phyloP scores from a whole-genome alignment of 2,329 filamentous ascomycete genomes.

The Colletotrichum somersetense region DNA sequence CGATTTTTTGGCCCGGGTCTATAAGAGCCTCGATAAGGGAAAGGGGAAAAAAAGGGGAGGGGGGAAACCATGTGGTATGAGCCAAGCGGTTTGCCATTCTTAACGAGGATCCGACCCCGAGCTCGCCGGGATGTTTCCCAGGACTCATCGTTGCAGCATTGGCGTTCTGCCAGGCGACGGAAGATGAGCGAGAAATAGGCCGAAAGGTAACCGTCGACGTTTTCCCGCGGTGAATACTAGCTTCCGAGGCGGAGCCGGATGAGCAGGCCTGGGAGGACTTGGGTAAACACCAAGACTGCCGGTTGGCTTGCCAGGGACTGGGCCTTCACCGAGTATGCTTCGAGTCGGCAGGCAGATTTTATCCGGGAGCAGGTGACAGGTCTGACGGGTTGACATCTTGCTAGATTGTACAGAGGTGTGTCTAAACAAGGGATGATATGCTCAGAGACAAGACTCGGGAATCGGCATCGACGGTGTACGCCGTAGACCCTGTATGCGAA shows the following conservation, averaged over 20 bases:
- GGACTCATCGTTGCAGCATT: background rate
- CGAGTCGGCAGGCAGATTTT: background rate
- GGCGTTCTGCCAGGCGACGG: background rate
- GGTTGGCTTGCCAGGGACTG: background rate
- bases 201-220: background rate
- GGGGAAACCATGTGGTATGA: background rate
- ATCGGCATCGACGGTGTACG: background rate
- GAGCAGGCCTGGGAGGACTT: background rate
- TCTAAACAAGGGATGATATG: background rate
- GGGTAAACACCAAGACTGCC: background rate
- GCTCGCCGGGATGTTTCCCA: background rate
- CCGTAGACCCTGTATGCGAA: background rate
- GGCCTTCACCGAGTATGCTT: background rate
- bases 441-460: background rate
- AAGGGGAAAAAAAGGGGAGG: too few relatives aligned
- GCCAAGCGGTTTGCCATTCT: background rate
- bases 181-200: background rate
- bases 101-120: background rate
- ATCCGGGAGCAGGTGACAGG: background rate
- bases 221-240: background rate
- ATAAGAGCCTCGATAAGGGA: background rate
- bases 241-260: background rate
- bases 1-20: background rate
- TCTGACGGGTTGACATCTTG: background rate
- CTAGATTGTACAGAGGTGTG: fast-evolving